phyloP scores from a whole-genome alignment of 2,329 filamentous ascomycete genomes.

The Cucurbitaria berberidis region DNA sequence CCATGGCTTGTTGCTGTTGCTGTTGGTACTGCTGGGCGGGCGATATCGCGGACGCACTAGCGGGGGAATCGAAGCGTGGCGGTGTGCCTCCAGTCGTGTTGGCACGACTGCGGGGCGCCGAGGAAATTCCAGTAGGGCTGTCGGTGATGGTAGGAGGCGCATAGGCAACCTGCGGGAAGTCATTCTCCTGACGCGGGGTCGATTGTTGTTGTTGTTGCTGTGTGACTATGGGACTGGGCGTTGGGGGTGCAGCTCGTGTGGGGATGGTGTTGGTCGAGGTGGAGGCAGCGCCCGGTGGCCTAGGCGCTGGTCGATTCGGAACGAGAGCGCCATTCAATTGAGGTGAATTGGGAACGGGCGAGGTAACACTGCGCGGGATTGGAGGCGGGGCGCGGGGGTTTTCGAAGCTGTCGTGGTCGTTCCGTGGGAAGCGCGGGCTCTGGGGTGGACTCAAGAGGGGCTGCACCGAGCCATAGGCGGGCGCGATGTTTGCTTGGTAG shows the following conservation, averaged over 20 bases:
- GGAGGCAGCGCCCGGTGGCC: slow-evolving; percentile 69
- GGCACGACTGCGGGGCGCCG: slow-evolving; percentile 49
- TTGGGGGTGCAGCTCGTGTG: slow-evolving; percentile 62
- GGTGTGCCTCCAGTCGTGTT: slow-evolving; percentile 52
- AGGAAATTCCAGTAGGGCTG: slow-evolving; percentile 42
- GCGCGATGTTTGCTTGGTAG: slow-evolving; percentile 44
- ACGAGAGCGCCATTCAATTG: slow-evolving; percentile 62
- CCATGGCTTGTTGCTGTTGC: slow-evolving; percentile 81
- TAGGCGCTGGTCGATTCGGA: slow-evolving; percentile 84
- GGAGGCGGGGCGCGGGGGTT: slow-evolving; percentile 93
- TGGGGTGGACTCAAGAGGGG: slow-evolving; percentile 75
- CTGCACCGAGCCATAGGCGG: slow-evolving; percentile 53
- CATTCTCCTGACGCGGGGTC: slow-evolving; percentile 45
- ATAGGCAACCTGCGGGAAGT: slow-evolving; percentile 52
- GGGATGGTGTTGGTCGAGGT: slow-evolving; percentile 57
- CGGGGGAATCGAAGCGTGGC: slow-evolving; percentile 55
- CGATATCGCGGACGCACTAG: slow-evolving; percentile 43
- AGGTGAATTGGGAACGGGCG: slow-evolving; percentile 51
- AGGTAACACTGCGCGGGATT: slow-evolving; percentile 64
- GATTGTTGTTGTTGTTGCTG: no score
- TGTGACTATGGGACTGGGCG: slow-evolving; percentile 55
- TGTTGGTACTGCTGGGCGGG: slow-evolving; percentile 68
- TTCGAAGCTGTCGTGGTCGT: slow-evolving; percentile 93
- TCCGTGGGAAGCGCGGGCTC: slow-evolving; percentile 86
- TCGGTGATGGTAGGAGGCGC: slow-evolving; percentile 51